phyloP scores from a whole-genome alignment of 306 rosid genomes.

The Quercus engelmannii region DNA sequence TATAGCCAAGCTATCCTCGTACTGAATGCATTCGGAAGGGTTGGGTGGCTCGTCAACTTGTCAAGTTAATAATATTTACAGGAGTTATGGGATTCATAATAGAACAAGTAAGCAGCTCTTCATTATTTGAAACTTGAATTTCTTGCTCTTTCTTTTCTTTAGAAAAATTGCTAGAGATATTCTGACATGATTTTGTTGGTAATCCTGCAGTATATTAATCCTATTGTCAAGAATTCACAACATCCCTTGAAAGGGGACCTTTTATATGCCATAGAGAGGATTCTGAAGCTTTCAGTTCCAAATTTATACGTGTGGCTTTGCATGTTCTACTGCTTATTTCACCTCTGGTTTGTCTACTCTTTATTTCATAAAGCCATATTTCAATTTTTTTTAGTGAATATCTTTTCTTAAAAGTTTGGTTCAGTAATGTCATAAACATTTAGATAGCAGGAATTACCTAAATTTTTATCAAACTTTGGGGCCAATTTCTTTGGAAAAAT shows the following conservation, averaged over 20 bases:
- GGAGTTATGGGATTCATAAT: conserved; percentile 97
- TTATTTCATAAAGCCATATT: conserved; percentile 7
- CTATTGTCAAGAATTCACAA: conserved; percentile 86
- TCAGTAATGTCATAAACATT: not conserved
- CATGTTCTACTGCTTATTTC: conserved; percentile 98
- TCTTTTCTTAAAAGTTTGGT: not conserved
- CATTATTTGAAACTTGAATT: conserved; percentile 7
- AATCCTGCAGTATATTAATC: conserved; percentile 89
- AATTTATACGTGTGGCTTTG: conserved; percentile 98
- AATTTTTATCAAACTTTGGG: no score
- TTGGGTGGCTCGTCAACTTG: conserved; percentile 85
- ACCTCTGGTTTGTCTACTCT: conserved; percentile 71
- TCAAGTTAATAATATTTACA: conserved; percentile 81
- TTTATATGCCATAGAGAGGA: conserved; percentile 81
- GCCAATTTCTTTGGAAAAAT: no score
- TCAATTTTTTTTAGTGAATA: not conserved
- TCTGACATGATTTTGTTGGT: conserved; percentile 27
- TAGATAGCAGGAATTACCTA: not conserved
- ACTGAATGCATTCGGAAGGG: conserved; percentile 71
- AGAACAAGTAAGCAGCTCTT: conserved; percentile 70
- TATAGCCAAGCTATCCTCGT: conserved; percentile 86
- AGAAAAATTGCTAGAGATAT: not conserved
- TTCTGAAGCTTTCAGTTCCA: conserved; percentile 97
- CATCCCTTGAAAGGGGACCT: conserved; percentile 93
- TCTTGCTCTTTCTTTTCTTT: conserved; percentile 11